Conservation (phyloP, 148 eudicot genomes). For the Mesembryanthemum crystallinum region DNA sequence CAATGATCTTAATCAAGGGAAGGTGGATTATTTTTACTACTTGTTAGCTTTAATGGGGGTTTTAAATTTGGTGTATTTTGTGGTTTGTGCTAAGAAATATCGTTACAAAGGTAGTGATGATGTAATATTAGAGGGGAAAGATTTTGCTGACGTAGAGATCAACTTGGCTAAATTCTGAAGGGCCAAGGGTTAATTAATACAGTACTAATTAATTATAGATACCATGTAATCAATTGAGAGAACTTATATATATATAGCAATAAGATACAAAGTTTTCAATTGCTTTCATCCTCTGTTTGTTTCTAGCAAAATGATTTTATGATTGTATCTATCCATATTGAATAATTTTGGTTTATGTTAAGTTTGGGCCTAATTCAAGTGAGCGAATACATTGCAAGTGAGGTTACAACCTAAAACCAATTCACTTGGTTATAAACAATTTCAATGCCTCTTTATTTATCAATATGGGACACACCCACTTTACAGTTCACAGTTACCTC, state of each 20-base stretch:
- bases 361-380: too few species aligned
- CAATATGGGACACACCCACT: too few species aligned
- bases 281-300: too few species aligned
- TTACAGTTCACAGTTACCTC: too few species aligned
- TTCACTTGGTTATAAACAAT: too few species aligned
- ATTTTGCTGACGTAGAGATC: slow-evolving; percentile 37
- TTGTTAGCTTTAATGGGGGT: slow-evolving; percentile 58
- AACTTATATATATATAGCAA: neutral
- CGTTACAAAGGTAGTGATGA: slow-evolving; percentile 39
- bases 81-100: slow-evolving; percentile 43
- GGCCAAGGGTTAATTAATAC: neutral
- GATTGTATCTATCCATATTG: too few species aligned
- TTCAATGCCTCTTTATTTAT: too few species aligned
- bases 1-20: slow-evolving; percentile 50
- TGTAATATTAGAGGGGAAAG: slow-evolving; percentile 12
- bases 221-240: neutral
- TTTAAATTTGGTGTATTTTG: slow-evolving; percentile 50
- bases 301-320: too few species aligned
- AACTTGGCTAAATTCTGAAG: slow-evolving; percentile 17
- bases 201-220: too few species aligned
- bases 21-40: slow-evolving; percentile 60
- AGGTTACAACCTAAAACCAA: too few species aligned
- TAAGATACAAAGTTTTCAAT: neutral
- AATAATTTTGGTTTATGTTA: too few species aligned
- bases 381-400: too few species aligned